Evolutionary conservation across 108 stramenopile species (phyloP).

Genomic region (Skeletonema menzelii): DNA sequence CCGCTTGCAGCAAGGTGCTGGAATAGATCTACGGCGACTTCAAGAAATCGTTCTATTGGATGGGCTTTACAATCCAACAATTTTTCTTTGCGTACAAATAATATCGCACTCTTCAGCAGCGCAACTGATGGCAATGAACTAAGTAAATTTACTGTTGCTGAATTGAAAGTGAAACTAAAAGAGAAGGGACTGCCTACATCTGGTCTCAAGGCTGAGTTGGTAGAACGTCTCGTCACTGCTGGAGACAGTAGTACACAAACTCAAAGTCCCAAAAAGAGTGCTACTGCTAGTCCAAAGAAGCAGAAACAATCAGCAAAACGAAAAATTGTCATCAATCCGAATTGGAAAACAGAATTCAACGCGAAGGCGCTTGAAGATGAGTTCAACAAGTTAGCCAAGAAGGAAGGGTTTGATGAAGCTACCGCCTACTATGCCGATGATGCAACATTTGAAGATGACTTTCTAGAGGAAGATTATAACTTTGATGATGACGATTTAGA

Average conservation of each 20-base stretch:
- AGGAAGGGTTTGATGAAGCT: conserved; percentile 80
- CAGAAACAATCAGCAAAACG: conserved; percentile 21
- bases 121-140: conserved; percentile 14
- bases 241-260: neutral
- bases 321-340: conserved; percentile 52
- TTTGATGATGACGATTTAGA: conserved; percentile 42
- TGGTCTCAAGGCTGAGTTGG: conserved; percentile 55
- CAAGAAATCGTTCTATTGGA: neutral
- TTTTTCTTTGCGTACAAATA: neutral
- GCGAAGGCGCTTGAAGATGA: conserved; percentile 50
- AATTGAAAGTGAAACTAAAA: conserved; percentile 42
- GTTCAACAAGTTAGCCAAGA: conserved; percentile 85
- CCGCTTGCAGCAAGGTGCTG: neutral
- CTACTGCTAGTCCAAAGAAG: conserved; percentile 2
- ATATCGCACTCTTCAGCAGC: neutral
- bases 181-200: conserved; percentile 37
- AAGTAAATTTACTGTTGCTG: conserved; percentile 41
- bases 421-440: conserved; percentile 63
- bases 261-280: conserved; percentile 6
- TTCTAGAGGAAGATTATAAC: conserved; percentile 51
- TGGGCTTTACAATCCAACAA: neutral
- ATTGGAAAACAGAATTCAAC: conserved; percentile 50
- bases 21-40: neutral
- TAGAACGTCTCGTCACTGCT: conserved; percentile 28
- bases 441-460: conserved; percentile 78